A percentile compares a stretch with the other conserved stretches of the same genome.
phyloP scores from a whole-genome alignment of 495 filamentous ascomycete genomes.

The Annulohypoxylon stygium region DNA sequence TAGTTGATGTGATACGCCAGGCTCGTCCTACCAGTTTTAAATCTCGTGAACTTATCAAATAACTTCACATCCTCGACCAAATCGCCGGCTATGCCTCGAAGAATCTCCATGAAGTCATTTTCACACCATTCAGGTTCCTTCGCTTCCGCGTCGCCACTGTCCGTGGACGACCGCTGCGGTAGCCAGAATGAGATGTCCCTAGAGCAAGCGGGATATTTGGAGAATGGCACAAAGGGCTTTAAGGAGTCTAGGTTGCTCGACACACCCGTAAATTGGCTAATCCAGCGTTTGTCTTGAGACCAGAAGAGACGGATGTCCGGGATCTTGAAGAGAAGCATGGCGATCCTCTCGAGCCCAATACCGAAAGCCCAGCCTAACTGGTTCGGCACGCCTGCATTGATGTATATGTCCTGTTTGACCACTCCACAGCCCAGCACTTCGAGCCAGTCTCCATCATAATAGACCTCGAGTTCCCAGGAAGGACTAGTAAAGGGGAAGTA shows the following conservation, averaged over 20 bases:
- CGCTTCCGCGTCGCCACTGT: slow-evolving; percentile 64
- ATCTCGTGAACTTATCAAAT: slow-evolving; percentile 86
- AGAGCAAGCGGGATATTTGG: slow-evolving; percentile 85
- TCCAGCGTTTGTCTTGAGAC: slow-evolving; percentile 85
- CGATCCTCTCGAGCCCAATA: slow-evolving; percentile 90
- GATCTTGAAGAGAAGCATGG: slow-evolving; percentile 96
- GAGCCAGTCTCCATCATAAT: slow-evolving; percentile 94
- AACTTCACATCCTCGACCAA: slow-evolving; percentile 87
- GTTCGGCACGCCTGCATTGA: slow-evolving; percentile 78
- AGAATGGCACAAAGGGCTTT: slow-evolving; percentile 83
- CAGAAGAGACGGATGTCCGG: slow-evolving; percentile 98
- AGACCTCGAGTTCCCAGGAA: slow-evolving; percentile 95
- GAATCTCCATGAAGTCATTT: slow-evolving; percentile 97
- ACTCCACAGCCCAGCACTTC: slow-evolving; percentile 96
- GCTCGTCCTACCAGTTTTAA: slow-evolving; percentile 84
- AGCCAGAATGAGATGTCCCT: slow-evolving; percentile 98
- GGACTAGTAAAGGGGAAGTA: slow-evolving; percentile 97
- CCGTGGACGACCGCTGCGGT: slow-evolving; percentile 64
- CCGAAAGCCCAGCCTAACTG: slow-evolving; percentile 97
- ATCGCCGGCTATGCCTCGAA: slow-evolving; percentile 83
- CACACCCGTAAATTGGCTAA: slow-evolving; percentile 78
- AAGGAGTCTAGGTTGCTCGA: slow-evolving; percentile 64
- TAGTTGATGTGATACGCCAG: slow-evolving; percentile 95
- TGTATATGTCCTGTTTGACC: slow-evolving; percentile 81
- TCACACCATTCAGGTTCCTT: slow-evolving; percentile 76